A percentile compares a stretch with the other conserved stretches of the same genome.
Evolutionary conservation across 768 basidiomycete genomes (phyloP).

Genomic region (Boletus insuetus): DNA sequence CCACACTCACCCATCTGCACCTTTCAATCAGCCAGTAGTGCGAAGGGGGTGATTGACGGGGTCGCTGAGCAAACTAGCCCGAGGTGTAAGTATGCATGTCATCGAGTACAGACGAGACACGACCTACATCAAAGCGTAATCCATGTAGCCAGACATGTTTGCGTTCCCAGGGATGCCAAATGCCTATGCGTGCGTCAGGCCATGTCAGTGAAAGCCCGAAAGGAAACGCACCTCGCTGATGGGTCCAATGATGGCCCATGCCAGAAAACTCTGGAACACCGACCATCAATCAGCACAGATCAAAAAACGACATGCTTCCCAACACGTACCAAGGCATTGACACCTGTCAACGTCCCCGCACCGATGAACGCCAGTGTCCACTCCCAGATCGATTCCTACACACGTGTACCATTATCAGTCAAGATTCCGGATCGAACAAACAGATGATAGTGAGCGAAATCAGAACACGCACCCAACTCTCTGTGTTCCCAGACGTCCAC

Average conservation of each 20-base stretch:
- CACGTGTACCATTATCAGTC: background rate
- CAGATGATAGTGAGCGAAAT: background rate
- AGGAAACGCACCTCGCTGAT: conserved; percentile 28
- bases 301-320: background rate
- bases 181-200: conserved; percentile 7
- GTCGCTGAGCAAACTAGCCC: conserved; percentile 41
- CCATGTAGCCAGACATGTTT: conserved; percentile 21
- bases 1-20: too few relatives aligned
- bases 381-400: conserved; percentile 30
- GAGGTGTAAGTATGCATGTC: background rate
- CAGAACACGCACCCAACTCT: conserved; percentile 48
- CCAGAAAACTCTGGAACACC: conserved; percentile 45
- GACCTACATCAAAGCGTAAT: conserved; percentile 18
- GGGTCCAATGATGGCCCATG: conserved; percentile 63
- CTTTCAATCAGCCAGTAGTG: conserved; percentile 64
- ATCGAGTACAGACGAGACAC: background rate
- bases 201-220: background rate
- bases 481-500: conserved; percentile 60
- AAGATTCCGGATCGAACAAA: background rate
- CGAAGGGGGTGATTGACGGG: conserved; percentile 44
- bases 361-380: conserved; percentile 58
- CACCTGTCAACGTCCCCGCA: conserved; percentile 55
- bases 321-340: conserved; percentile 49
- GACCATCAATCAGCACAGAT: conserved; percentile 2
- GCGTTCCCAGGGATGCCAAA: conserved; percentile 14